These are phyloP conservation scores for Penicillium arizonense DNA, from an alignment of 495 filamentous ascomycete genomes.

Conservation along the genomic window DNA sequence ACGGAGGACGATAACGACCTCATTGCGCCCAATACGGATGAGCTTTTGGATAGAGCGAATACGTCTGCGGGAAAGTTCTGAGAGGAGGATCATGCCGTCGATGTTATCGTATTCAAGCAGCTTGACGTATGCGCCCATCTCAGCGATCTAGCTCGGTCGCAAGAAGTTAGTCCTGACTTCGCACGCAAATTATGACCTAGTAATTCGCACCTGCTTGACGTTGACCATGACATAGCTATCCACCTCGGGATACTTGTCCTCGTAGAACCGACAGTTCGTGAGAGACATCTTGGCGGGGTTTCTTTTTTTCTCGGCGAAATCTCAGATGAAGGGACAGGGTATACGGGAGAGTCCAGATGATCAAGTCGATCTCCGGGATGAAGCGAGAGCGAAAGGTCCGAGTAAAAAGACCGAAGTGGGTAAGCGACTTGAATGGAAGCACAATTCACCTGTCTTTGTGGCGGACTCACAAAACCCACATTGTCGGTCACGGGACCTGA, in stretches of 20 bases:
- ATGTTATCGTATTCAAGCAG: slow-evolving; percentile 99
- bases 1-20: slow-evolving; percentile 95
- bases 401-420: slow-evolving; percentile 4
- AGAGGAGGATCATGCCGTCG: slow-evolving; percentile 98
- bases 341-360: slow-evolving; percentile 18
- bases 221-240: slow-evolving; percentile 99
- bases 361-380: slow-evolving; percentile 1
- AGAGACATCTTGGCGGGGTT: slow-evolving; percentile 79
- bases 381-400: slow-evolving; percentile 10
- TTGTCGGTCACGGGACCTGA: slow-evolving; percentile 17
- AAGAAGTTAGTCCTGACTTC: slow-evolving; percentile 4
- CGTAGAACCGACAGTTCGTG: slow-evolving; percentile 98
- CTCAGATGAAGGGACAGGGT: slow-evolving; percentile 13
- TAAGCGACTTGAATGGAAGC: slow-evolving; percentile 24
- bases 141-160: slow-evolving; percentile 70
- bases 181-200: background rate
- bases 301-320: slow-evolving; percentile 29
- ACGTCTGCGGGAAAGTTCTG: slow-evolving; percentile 92
- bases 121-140: slow-evolving; percentile 99
- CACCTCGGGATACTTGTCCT: slow-evolving; percentile 97
- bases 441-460: slow-evolving; percentile 43
- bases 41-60: slow-evolving; percentile 98
- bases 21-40: slow-evolving; percentile 94
- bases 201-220: slow-evolving; percentile 75
- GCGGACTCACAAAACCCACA: slow-evolving; percentile 47